Evolutionary conservation across 2,329 filamentous ascomycete species (phyloP), one percentile per base, ranked within the genome.

Genomic region (Taxawa tesnikishii): DNA sequence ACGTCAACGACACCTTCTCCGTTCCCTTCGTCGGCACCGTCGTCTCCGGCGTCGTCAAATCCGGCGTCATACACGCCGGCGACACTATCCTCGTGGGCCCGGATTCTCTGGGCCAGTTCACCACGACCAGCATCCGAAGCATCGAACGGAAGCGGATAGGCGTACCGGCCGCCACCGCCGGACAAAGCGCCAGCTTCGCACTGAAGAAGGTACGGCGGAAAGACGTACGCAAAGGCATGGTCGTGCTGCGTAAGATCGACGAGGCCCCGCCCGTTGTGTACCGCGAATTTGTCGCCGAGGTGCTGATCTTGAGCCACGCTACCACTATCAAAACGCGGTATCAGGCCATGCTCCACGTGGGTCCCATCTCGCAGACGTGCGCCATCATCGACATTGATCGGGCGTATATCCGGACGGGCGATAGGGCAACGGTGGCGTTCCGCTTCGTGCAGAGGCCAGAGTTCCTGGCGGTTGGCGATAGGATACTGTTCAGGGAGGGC

Each of bases 301-400:
- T 98, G 1, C 68, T 98, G 14, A 96, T 98, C 43, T 68, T 98
- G 5, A 92, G 83, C 4, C 90, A 98, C 49, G 85, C 88, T 0
- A 98, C 90, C 0, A 98, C 90, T 26, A 98, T 98, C 56, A 90
- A 93, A 57, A 84, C 78, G 1, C 88, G 85, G 48, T 98, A 98
- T 44, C 90, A 98, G 62, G 90, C 90, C 1, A 98, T 96, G 87
- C 69, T 98, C 14, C 90, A 98, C 47, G 87, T 98, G 4, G 90
- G 90, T 0, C 83, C 90, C 0, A 82, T 98, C 26, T 84, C 81
- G 25, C 90, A 98, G 60, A 98, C 90, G 0, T 98, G 90, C 51
- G 78, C 85, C 8, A 94, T 98, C 51, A 93, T 98, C 48, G 90
- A 94, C 50, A 90, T 98, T 43, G 90, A 98, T 53, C 77, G 88